These are phyloP conservation scores for Leishmania turanica DNA, from an alignment of 208 protist species.

Conservation along the genomic window DNA sequence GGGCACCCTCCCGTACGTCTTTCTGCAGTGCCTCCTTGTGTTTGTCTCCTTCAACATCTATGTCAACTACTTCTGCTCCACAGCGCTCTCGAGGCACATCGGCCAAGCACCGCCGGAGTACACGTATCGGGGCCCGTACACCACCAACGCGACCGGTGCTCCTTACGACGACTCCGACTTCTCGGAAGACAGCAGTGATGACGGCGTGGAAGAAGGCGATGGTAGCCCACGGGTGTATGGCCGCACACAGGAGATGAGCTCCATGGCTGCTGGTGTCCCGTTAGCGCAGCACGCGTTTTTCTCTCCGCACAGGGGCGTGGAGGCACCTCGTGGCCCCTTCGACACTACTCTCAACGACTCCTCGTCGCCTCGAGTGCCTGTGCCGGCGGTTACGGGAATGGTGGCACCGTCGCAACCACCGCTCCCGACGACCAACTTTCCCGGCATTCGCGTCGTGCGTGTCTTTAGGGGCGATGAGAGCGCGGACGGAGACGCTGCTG, in stretches of 20 bases:
- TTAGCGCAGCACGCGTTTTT: background rate
- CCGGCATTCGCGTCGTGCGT: background rate
- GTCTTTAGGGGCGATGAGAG: background rate
- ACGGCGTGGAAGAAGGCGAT: background rate
- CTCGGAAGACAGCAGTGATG: background rate
- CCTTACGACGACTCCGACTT: slow-evolving; percentile 14
- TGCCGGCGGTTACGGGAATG: background rate
- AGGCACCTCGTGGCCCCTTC: background rate
- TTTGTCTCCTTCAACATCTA: slow-evolving; percentile 67
- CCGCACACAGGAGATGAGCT: background rate
- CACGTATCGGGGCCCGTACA: slow-evolving; percentile 14
- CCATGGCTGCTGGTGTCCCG: background rate
- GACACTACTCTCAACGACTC: background rate
- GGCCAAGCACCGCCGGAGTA: slow-evolving; percentile 30
- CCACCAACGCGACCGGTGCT: background rate
- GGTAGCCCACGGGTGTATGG: background rate
- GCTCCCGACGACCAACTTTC: background rate
- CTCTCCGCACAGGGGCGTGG: too few species aligned
- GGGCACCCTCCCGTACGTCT: slow-evolving; percentile 25
- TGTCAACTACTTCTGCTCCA: slow-evolving; percentile 66
- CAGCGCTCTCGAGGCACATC: slow-evolving; percentile 40
- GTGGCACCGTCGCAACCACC: background rate
- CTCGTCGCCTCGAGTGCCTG: background rate
- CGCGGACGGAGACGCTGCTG: background rate
- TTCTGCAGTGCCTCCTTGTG: slow-evolving; percentile 40